Evolutionary conservation across 2,329 filamentous ascomycete genomes (phyloP), one percentile per base, ranked within the genome.

Genomic region (Pochonia chlamydosporia): DNA sequence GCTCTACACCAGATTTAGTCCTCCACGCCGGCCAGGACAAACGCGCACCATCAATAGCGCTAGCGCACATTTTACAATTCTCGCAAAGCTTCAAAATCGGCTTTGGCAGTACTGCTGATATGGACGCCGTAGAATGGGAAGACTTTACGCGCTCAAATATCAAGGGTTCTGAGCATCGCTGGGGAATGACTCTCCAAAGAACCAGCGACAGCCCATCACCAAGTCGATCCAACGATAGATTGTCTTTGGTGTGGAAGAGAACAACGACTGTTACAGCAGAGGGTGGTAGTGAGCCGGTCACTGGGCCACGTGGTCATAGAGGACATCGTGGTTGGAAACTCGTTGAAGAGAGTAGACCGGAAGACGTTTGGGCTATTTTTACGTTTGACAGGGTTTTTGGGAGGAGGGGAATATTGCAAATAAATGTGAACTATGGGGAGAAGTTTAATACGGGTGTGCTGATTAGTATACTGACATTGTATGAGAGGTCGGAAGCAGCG

Each of bases 1-100:
- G 24, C 5, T 13, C 23, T 24, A 42, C 21, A n/a, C 40, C 40
- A 3, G 25, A 30, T 30, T 10, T 28, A 9, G 40, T 42, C 24
- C 40, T 42, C 16, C 24, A 42, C n/a, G 24, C 40, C 6, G 39
- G 39, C 10, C 14, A 8, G 6, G 23, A 23, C 39, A 41, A 24
- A 14, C 11, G n/a, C 37, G 39, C 39, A 6, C 13, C 39, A 8
- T 18, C 39, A 13, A 20, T 41, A 14, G 39, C 39, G n/a, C 18
- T 41, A 8, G 13, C 39, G 11, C 39, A 39, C 20, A 37, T 37
- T 20, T 33, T 45, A 3, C 43, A 45, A 24, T 45, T 45, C 16
- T 45, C 43, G 3, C 43, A 45, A 16, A 45, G 31, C 43, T 45
- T 45, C 43, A 45, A 45, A 16, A 23, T 45, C 21, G 39, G 39